A percentile compares a stretch with the other conserved stretches of the same genome.
These are phyloP conservation scores for Aureoboletus auriporus DNA, from an alignment of 768 basidiomycete species.

Conservation along the genomic window DNA sequence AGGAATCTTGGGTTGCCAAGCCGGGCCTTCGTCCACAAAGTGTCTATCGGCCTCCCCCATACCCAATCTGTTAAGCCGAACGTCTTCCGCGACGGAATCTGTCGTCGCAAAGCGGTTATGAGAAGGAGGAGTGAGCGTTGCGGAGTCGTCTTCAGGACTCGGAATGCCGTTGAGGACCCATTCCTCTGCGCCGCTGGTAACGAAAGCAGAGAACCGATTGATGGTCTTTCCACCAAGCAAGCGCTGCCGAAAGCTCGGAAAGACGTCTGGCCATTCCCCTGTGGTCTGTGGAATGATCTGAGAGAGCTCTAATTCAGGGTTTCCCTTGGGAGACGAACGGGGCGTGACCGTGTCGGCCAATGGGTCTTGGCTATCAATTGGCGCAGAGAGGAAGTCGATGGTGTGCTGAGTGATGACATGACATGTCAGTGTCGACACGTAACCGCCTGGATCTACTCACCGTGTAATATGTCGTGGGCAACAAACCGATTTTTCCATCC, in stretches of 20 bases:
- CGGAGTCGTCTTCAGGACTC: conserved; percentile 27
- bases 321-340: conserved; percentile 31
- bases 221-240: conserved; percentile 74
- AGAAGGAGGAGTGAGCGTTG: conserved; percentile 16
- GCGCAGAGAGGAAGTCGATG: conserved; percentile 53
- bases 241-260: conserved; percentile 68
- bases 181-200: conserved; percentile 81
- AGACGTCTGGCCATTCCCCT: conserved; percentile 56
- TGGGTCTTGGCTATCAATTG: conserved; percentile 35
- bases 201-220: conserved; percentile 84
- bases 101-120: conserved; percentile 27
- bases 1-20: conserved; percentile 73
- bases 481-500: conserved; percentile 59
- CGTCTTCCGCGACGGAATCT: conserved; percentile 40
- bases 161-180: conserved; percentile 69
- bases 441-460: conserved; percentile 35
- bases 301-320: conserved; percentile 24
- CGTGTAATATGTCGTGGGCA: conserved; percentile 71
- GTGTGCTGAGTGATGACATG: conserved; percentile 49
- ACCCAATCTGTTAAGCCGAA: conserved; percentile 37
- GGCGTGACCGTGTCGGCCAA: conserved; percentile 51
- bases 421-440: neutral
- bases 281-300: conserved; percentile 63
- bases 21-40: conserved; percentile 63
- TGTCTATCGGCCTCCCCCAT: conserved; percentile 62